Base-by-base conservation (phyloP, 192 early-diverging fungal species). In the Cladochytrium replicatum region DNA sequence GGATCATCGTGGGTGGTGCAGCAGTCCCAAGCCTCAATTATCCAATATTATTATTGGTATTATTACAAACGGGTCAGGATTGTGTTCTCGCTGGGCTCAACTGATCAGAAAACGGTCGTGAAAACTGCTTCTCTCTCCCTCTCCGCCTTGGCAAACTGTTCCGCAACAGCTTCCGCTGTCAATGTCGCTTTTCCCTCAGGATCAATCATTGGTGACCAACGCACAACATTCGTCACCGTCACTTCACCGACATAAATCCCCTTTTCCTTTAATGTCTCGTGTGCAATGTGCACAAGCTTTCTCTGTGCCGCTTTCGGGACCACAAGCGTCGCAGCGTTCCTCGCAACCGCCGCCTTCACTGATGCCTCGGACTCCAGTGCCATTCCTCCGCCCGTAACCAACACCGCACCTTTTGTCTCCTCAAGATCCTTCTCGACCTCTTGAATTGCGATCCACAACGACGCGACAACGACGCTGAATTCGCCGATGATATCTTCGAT, bases 201-300 rank as follows among this genome's bases (percentile, higher is more conserved):
- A n/a, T n/a, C n/a, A n/a, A n/a, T n/a, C n/a, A n/a, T n/a, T n/a
- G n/a, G n/a, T n/a, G n/a, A n/a, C n/a, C n/a, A n/a, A n/a, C n/a
- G n/a, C n/a, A 63, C 61, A 8, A 24, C 17, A n/a, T 31, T 43
- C 23, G 40, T 2, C 5, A 63, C 56, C 32, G 61, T 62, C 6
- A 63, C 58, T 38, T 63, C 61, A 9, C 59, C 61, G 28, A 32
- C 58, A 54, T 43, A 63, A 28, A 63, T 45, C 4, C 61, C 61
- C 40, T 58, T 45, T 24, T 11, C 11, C 23, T 52, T 50, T 43
- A 63, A 32, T n/a, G 31, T 41, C 6, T 43, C 21, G 61, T 63
- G 48, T 22, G 61, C 45, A 7, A 64, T 5, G 41, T 32, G 32
- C 37, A 64, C 59, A 1, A 39, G 11, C 38, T 63, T 63, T 5